Evolutionary conservation across 164 flowering plant species (phyloP).

Genomic region (Vitis rupestris): DNA sequence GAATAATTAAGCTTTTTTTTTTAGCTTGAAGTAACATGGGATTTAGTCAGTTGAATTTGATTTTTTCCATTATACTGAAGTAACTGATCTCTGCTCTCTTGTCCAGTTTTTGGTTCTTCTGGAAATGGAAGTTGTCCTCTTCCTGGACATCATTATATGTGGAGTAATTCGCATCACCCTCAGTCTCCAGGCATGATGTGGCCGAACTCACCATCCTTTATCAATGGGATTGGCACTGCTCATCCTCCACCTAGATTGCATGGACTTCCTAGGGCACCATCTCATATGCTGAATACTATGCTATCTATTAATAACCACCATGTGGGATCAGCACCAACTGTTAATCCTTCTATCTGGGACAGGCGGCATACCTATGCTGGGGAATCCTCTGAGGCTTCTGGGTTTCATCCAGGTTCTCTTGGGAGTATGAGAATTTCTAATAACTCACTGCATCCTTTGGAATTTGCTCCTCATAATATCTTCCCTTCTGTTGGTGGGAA

Average conservation of each 20-base stretch:
- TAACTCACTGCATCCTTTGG: constrained; percentile 60
- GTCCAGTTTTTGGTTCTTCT: constrained; percentile 51
- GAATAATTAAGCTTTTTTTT: neutral
- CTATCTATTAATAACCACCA: constrained; percentile 58
- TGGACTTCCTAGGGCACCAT: constrained; percentile 32
- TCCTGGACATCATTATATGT: constrained; percentile 52
- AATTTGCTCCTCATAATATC: constrained; percentile 62
- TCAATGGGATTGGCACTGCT: constrained; percentile 41
- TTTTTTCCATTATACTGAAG: neutral
- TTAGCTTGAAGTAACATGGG: too few species aligned
- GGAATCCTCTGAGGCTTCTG: constrained; percentile 63
- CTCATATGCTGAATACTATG: constrained; percentile 53
- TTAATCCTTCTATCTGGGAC: constrained; percentile 78
- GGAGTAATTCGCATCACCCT: constrained; percentile 57
- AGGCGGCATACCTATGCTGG: constrained; percentile 54
- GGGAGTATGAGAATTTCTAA: constrained; percentile 63
- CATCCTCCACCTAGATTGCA: constrained; percentile 26
- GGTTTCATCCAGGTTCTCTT: constrained; percentile 71
- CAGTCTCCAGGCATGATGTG: constrained; percentile 60
- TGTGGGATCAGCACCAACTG: constrained; percentile 84
- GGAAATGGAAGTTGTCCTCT: constrained; percentile 58
- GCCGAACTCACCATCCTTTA: constrained; percentile 71
- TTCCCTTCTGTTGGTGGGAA: constrained; percentile 58
- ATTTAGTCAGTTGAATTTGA: neutral
- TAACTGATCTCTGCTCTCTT: constrained; percentile 10